Conservation (phyloP, 2,329 filamentous ascomycete genomes). For the Pseudocercospora vitis region DNA sequence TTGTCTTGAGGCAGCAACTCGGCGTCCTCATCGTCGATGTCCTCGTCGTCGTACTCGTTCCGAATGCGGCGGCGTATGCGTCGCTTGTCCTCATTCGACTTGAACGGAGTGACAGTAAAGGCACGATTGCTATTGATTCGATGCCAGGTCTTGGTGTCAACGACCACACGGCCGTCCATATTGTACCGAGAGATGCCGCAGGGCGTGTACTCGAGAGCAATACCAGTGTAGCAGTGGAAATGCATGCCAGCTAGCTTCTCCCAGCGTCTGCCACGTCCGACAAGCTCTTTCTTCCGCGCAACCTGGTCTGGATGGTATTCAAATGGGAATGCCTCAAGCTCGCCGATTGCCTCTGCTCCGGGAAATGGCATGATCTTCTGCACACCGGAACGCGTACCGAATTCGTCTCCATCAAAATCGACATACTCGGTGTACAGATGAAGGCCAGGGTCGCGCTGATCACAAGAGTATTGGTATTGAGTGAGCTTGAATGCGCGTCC, state of each 20-base stretch:
- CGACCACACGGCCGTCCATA: conserved; percentile 32
- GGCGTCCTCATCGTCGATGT: conserved; percentile 27
- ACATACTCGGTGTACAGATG: conserved; percentile 34
- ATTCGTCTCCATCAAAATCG: conserved; percentile 38
- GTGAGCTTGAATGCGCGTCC: conserved; percentile 33
- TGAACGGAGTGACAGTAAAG: conserved; percentile 29
- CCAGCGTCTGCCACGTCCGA: conserved; percentile 30
- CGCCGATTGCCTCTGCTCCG: conserved; percentile 27
- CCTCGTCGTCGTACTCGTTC: conserved; percentile 30
- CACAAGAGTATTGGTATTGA: conserved; percentile 33
- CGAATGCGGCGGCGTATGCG: conserved; percentile 22
- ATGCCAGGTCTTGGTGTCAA: conserved; percentile 34
- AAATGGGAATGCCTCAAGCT: conserved; percentile 32
- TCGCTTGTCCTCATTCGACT: conserved; percentile 24
- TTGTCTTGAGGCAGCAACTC: conserved; percentile 26
- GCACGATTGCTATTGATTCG: conserved; percentile 31
- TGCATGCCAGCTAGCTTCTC: conserved; percentile 34
- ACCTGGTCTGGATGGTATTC: conserved; percentile 22
- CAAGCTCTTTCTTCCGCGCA: conserved; percentile 23
- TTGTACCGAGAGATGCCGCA: conserved; percentile 29
- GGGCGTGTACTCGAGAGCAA: conserved; percentile 28
- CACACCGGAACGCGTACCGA: conserved; percentile 25
- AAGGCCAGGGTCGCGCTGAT: conserved; percentile 27
- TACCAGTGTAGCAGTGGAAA: conserved; percentile 30
- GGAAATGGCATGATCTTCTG: conserved; percentile 26